Evolutionary conservation across 805 yeast species (phyloP), one percentile per base, ranked within the genome.

Genomic region (Barnettozyma sucrosica): DNA sequence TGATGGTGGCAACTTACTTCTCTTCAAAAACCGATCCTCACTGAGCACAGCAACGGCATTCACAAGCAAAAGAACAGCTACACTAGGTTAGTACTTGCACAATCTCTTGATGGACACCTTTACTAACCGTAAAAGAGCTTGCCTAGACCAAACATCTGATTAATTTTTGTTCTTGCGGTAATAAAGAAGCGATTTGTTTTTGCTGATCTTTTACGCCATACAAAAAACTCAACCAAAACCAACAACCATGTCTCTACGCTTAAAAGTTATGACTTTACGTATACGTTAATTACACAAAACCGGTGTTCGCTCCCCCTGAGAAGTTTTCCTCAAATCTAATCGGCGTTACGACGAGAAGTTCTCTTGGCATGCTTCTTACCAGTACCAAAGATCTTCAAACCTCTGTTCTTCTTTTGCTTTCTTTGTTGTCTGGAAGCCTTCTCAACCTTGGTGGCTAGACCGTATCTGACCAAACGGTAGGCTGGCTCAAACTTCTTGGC

Each of bases 401-500:
- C 96, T 83, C 97, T 89, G 96, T 93, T 93, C 90, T 93, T 92
- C 89, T 86, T 89, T 83, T 92, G 98, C 79, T 93, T 93, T 84
- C 99, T 89, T 83, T 93, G 99, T 81, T 90, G 97, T 89, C 98
- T 90, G 67, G 97, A 89, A 67, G 96, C 80, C 82, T 89, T 89
- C 77, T 92, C 97, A 69, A 85, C 90, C 84, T 88, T 89, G 66
- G 79, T 79, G 71, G 96, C 97, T 72, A 90, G 82, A 70, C 98
- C 98, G 82, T 88, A 86, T 86, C 99, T 90, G 66, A 93, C 96
- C 71, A 89, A 88, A 80, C 99, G 90, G 95, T 93, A 93, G 64
- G 89, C 71, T 79, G 99, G 99, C 82, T 93, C 99, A 75, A 93
- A 92, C 77, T 83, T 90, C 85, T 90, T 88, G 71, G 96, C 92